phyloP scores from a whole-genome alignment of 2,329 filamentous ascomycete species.

The Fusarium brachygibbosum region DNA sequence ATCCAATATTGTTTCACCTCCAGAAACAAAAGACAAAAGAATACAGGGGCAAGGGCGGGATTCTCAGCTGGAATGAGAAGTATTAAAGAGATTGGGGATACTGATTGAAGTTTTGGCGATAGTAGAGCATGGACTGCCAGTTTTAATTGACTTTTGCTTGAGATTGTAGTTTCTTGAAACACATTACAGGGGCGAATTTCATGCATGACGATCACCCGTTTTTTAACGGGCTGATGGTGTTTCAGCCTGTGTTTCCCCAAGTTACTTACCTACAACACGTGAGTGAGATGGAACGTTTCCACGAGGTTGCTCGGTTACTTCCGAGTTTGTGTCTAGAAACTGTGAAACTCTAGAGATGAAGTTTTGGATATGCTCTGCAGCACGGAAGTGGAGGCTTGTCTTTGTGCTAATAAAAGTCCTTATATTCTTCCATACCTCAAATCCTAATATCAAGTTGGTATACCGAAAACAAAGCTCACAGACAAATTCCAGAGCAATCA shows the following conservation, averaged over 20 bases:
- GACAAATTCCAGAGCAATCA: conserved; percentile 52
- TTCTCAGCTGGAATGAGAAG: background rate
- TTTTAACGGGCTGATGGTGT: background rate
- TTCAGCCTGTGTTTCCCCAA: conserved; percentile 13
- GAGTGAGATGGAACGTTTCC: conserved; percentile 1
- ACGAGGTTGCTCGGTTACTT: accelerated
- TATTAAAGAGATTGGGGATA: background rate
- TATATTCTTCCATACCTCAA: background rate
- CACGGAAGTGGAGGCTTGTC: background rate
- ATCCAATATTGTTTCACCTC: background rate
- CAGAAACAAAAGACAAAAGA: background rate
- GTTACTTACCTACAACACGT: conserved; percentile 1
- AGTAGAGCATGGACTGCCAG: background rate
- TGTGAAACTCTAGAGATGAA: background rate
- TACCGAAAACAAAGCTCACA: conserved; percentile 27
- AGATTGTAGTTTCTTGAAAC: conserved; percentile 17
- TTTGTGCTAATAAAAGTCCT: background rate
- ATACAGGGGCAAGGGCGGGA: no score
- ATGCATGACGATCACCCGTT: conserved; percentile 29
- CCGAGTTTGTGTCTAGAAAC: no score
- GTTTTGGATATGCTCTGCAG: no score
- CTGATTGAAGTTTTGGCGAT: conserved; percentile 3
- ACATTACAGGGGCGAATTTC: conserved; percentile 8
- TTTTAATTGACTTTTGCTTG: conserved; percentile 10
- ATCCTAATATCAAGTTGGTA: background rate